Base-by-base conservation (phyloP, 257 asterid genomes). In the Solanum sparsipilum region DNA sequence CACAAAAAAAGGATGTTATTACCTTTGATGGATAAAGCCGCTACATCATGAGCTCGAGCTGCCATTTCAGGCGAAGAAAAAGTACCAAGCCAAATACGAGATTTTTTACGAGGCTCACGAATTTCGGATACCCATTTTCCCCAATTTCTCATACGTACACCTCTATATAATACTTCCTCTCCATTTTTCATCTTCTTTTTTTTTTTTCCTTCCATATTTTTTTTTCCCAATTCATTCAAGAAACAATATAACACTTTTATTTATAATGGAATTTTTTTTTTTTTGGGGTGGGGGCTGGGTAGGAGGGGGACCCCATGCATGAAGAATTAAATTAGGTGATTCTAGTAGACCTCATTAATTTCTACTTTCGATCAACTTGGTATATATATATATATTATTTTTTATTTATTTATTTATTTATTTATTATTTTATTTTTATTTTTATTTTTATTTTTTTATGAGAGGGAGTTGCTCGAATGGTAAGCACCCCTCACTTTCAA, bases 51-150 rank as follows among this genome's bases (percentile, higher is more conserved):
- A 9, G 98, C 98, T 87, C 98, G 92, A 87, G 98, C 98, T 34
- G 98, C 98, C 98, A 96, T 96, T 82, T 96, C 96, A 2, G 98
- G 98, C 0, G 94, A 93, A 0, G 98, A 90, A 81, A 93, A 96
- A 0, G 98, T 96, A 0, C 98, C 98, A 0, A 96, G 86, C 98
- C 98, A 96, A 86, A 96, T 96, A 32, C 98, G 90, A 0, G 98
- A 94, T 76, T 94, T 96, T 89, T 96, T 96, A 20, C 98, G 87
- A 12, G 98, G 98, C 90, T 94, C 98, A 2, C 98, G 90, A 81
- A 95, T 95, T 90, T 95, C 98, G 5, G 98, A 93, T 2, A 96
- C 98, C 98, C 98, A 95, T 91, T 96, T 96, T n/a, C 98, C 98
- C 98, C 96, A 96, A 34, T 89, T 93, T 13, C 98, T 89, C 98